These are phyloP conservation scores for Spinacia oleracea DNA, from an alignment of 179 eudicot genomes.

Conservation along the genomic window DNA sequence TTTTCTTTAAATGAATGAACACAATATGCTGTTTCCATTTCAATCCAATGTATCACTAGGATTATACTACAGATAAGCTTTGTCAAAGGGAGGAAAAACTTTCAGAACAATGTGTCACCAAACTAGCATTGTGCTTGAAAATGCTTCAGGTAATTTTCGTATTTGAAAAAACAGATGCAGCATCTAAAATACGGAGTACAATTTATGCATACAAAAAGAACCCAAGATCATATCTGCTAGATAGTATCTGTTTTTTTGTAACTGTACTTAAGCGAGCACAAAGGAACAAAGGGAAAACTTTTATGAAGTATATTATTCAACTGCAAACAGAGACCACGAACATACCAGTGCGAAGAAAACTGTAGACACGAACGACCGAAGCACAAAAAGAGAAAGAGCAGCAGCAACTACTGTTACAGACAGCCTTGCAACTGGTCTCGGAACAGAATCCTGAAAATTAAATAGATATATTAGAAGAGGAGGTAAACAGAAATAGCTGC, in stretches of 20 bases:
- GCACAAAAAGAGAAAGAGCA: conserved; percentile 57
- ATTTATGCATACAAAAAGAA: background rate
- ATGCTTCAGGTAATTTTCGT: background rate
- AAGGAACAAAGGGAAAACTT: background rate
- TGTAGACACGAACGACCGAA: conserved; percentile 77
- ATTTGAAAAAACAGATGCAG: background rate
- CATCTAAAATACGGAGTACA: background rate
- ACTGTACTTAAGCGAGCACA: background rate
- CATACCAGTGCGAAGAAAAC: conserved; percentile 83
- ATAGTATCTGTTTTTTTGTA: background rate
- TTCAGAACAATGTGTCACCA: background rate
- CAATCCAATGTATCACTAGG: background rate
- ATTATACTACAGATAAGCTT: background rate
- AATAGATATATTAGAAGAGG: conserved; percentile 9
- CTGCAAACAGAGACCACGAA: conserved; percentile 10
- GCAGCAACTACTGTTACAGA: conserved; percentile 59
- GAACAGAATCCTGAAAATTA: conserved; percentile 57
- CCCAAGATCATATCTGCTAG: background rate
- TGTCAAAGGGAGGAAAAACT: background rate
- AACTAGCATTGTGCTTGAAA: background rate
- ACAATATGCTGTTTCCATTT: background rate
- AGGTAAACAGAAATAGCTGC: background rate
- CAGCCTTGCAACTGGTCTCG: conserved; percentile 78
- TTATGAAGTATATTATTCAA: background rate
- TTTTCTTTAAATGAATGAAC: too few species aligned